These are phyloP conservation scores for Acacia confusa DNA, from an alignment of 306 rosid genomes.

Conservation along the genomic window DNA sequence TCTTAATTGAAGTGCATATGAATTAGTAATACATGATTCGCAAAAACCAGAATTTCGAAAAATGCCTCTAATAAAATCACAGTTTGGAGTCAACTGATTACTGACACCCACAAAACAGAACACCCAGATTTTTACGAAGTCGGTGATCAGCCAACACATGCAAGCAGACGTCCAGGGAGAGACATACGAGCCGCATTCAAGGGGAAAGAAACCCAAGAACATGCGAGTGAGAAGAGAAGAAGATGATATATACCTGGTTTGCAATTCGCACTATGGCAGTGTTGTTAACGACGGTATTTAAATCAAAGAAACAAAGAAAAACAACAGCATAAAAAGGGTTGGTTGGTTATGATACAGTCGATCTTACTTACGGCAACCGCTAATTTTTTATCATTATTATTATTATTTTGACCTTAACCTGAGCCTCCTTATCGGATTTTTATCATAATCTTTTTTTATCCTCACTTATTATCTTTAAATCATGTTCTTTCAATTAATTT, in stretches of 20 bases:
- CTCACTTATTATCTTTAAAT: too few species aligned
- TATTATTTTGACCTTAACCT: too few species aligned
- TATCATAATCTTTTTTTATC: too few species aligned
- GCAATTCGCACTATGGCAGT: background rate
- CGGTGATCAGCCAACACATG: background rate
- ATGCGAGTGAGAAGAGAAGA: background rate
- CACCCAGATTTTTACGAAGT: background rate
- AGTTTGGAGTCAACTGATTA: background rate
- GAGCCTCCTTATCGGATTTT: too few species aligned
- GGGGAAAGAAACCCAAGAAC: too few species aligned
- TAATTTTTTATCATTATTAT: too few species aligned
- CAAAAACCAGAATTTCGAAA: background rate
- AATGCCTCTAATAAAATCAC: background rate
- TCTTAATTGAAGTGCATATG: background rate
- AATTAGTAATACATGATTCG: background rate
- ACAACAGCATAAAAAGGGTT: too few species aligned
- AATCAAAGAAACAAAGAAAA: too few species aligned
- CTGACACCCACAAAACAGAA: background rate
- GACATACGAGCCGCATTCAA: background rate
- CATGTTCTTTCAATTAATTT: too few species aligned
- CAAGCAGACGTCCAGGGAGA: background rate
- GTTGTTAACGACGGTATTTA: too few species aligned
- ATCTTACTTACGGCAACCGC: too few species aligned
- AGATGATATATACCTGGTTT: background rate
- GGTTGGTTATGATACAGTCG: too few species aligned